These are phyloP conservation scores for Marasmius sp. DNA, from an alignment of 1,284 basidiomycete species.

Conservation along the genomic window DNA sequence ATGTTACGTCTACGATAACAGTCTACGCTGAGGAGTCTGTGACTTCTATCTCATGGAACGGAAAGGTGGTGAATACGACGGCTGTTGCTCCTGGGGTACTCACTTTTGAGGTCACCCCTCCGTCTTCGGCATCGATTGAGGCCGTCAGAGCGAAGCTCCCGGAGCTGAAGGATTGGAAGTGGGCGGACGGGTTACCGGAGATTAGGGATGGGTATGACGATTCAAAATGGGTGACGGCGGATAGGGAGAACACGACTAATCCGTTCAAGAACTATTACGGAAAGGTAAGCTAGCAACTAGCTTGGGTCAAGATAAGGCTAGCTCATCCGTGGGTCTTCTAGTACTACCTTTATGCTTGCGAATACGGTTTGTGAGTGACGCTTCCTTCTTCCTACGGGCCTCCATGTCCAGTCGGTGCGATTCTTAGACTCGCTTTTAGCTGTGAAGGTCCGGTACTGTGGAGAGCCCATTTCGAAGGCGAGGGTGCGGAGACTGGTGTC, in stretches of 20 bases:
- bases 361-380: conserved; percentile 42
- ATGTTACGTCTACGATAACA: not conserved
- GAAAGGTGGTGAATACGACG: conserved; percentile 11
- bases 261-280: conserved; percentile 19
- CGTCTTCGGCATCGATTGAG: conserved; percentile 14
- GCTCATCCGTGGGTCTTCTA: conserved; percentile 51
- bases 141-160: not conserved
- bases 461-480: conserved; percentile 58
- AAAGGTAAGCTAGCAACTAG: not conserved
- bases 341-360: conserved; percentile 34
- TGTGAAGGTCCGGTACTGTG: conserved; percentile 63
- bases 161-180: conserved; percentile 26
- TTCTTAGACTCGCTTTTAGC: conserved; percentile 25
- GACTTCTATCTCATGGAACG: conserved; percentile 19
- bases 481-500: conserved; percentile 40
- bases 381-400: not conserved
- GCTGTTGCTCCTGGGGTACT: not conserved
- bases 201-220: conserved; percentile 30
- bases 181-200: conserved; percentile 37
- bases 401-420: not conserved
- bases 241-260: conserved; percentile 32
- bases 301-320: no score
- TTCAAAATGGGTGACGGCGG: conserved; percentile 32
- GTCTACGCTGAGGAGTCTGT: conserved; percentile 3
- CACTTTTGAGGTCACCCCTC: conserved; percentile 23